Evolutionary conservation across 2,329 filamentous ascomycete species (phyloP), one percentile per base, ranked within the genome.

Genomic region (Alternaria arbusti): DNA sequence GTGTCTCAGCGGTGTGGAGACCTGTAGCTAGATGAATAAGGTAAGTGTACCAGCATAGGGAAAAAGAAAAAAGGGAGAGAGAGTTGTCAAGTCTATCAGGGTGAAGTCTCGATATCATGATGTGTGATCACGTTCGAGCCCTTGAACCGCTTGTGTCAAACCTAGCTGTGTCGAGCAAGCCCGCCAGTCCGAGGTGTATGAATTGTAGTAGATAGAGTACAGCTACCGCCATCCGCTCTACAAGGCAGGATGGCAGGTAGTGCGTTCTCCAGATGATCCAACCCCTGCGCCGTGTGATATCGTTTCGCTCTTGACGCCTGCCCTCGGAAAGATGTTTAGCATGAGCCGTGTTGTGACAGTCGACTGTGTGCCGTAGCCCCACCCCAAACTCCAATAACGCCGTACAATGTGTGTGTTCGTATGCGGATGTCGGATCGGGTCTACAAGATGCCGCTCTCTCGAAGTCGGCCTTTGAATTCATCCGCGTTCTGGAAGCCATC

Each of bases 41-140:
- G 40, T 63, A 43, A 69, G 74, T 71, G 70, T 66, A 66, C 60
- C 60, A 46, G 22, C 22, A 13, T 36, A 12, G 22, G 11, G 36
- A 4, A 59, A 49, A 66, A 26, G 52, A 45, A 66, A 66, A 50
- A 57, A 57, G 30, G 49, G 52, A 58, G 26, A 55, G 57, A 59
- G 22, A 64, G 54, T 57, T 63, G 51, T 54, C 61, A 69, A 63
- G 61, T 58, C 70, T 67, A 63, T 68, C 71, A 72, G 68, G 71
- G 68, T 69, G 65, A 66, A 74, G 73, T 72, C 77, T 76, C 77
- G 76, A 79, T 78, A 57, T 61, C 77, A 79, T 78, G 77, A 79
- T 70, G 73, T 77, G 66, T 59, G 64, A 78, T 79, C 77, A 78
- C 75, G 77, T 78, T 79, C 77, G 77, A 79, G 76, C 61, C 71